A percentile compares a stretch with the other conserved stretches of the same genome.
Evolutionary conservation across 2,329 filamentous ascomycete genomes (phyloP).

Genomic region (Colletotrichum sojae): DNA sequence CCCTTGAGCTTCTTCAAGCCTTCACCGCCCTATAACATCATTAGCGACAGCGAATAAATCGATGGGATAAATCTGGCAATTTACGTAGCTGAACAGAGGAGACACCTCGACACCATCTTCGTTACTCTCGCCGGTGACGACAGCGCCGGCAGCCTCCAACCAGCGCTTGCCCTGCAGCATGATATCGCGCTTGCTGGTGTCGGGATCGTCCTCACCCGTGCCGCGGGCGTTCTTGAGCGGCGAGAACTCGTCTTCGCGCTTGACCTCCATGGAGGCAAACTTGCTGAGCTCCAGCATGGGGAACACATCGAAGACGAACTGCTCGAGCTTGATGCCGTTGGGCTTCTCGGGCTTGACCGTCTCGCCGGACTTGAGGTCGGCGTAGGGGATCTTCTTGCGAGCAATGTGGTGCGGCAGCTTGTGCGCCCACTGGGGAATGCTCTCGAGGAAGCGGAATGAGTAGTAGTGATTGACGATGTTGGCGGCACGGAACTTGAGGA

Average conservation of each 20-base stretch:
- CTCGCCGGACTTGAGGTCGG: constrained; percentile 82
- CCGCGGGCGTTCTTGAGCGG: constrained; percentile 92
- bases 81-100: constrained; percentile 94
- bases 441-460: constrained; percentile 91
- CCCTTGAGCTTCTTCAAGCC: constrained; percentile 71
- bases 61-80: constrained; percentile 55
- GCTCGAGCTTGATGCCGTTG: constrained; percentile 98
- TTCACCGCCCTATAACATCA: constrained; percentile 68
- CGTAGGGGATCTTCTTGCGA: constrained; percentile 96
- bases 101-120: constrained; percentile 88
- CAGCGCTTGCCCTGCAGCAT: constrained; percentile 91
- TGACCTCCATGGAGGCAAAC: constrained; percentile 96
- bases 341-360: constrained; percentile 92
- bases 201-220: constrained; percentile 91
- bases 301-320: constrained; percentile 99
- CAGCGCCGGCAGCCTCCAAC: constrained; percentile 83
- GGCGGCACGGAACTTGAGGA: constrained; percentile 96
- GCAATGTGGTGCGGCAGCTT: constrained; percentile 95
- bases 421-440: constrained; percentile 88
- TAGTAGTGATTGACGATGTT: constrained; percentile 99
- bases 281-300: constrained; percentile 87
- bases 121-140: constrained; percentile 75
- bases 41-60: constrained; percentile 40
- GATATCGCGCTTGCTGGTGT: constrained; percentile 92
- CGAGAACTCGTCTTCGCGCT: constrained; percentile 97